Conservation (phyloP, 352 stramenopile genomes). For the Globisporangium ultimum region DNA sequence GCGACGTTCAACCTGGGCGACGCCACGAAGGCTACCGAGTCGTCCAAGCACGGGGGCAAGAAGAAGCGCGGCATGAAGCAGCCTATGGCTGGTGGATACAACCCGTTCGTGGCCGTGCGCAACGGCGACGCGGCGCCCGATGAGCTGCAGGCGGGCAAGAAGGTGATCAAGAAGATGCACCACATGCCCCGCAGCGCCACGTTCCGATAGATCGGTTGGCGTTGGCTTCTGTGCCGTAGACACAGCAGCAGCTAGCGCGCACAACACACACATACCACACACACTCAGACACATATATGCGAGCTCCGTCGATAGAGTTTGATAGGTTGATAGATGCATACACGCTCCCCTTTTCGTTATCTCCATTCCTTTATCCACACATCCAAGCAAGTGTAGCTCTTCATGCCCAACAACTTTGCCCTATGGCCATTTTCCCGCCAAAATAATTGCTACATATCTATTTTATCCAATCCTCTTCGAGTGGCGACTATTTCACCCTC, state of each 20-base stretch:
- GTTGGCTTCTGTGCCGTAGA: too few relatives aligned
- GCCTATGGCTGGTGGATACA: slow-evolving; percentile 43
- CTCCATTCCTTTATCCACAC: too few relatives aligned
- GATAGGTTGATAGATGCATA: slow-evolving; percentile 15
- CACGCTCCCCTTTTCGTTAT: background rate
- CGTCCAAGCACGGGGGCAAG: slow-evolving; percentile 11
- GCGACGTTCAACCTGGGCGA: slow-evolving; percentile 50
- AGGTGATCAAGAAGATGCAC: slow-evolving; percentile 76
- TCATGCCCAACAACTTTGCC: background rate
- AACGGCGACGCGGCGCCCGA: slow-evolving; percentile 15
- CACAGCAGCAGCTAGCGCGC: too few relatives aligned
- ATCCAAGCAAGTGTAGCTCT: background rate
- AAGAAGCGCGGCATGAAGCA: slow-evolving; percentile 41
- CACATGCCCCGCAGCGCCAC: slow-evolving; percentile 84
- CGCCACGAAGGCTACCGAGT: slow-evolving; percentile 21
- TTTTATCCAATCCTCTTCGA: slow-evolving; percentile 6
- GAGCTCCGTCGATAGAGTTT: background rate
- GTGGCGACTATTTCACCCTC: background rate
- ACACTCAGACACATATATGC: too few relatives aligned
- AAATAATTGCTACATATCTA: background rate
- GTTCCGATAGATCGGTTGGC: slow-evolving; percentile 48
- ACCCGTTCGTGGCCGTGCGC: slow-evolving; percentile 68
- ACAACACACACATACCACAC: too few relatives aligned
- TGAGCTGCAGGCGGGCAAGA: slow-evolving; percentile 30
- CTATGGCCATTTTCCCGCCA: slow-evolving; percentile 8